These are phyloP conservation scores for Mucor sp. DNA, from an alignment of 371 early-diverging fungal species.

Conservation along the genomic window DNA sequence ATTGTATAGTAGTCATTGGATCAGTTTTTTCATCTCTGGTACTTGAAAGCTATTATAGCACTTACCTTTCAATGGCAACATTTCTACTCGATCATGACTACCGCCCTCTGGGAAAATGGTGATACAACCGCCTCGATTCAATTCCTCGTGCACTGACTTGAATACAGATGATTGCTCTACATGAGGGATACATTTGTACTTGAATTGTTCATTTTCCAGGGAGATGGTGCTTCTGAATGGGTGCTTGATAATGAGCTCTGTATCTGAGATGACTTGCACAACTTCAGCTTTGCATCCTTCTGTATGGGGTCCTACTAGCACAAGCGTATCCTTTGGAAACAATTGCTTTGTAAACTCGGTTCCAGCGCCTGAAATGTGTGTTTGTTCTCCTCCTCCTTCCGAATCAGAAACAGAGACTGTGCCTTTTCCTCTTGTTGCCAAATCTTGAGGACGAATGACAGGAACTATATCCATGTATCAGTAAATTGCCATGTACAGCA, in stretches of 20 bases:
- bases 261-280: constrained; percentile 78
- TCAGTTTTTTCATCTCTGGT: background rate
- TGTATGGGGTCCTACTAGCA: constrained; percentile 42
- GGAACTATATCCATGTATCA: constrained; percentile 57
- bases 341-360: constrained; percentile 75
- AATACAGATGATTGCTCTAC: constrained; percentile 88
- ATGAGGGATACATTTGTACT: constrained; percentile 78
- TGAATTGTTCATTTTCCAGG: constrained; percentile 57
- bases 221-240: constrained; percentile 72
- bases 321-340: constrained; percentile 56
- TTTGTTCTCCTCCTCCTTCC: constrained; percentile 61
- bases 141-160: constrained; percentile 72
- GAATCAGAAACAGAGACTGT: constrained; percentile 64
- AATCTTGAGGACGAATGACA: constrained; percentile 89
- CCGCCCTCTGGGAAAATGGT: constrained; percentile 98
- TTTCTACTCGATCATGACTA: constrained; percentile 91
- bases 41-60: background rate
- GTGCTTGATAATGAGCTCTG: constrained; percentile 64
- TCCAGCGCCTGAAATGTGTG: constrained; percentile 62
- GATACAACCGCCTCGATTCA: constrained; percentile 78
- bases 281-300: constrained; percentile 68
- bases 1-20: background rate
- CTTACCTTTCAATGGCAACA: constrained; percentile 89
- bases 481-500: background rate
- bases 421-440: constrained; percentile 71